Percentiles rank a stretch among this genome's conserved stretches.
These are phyloP conservation scores for Chrysanthemum lavandulifolium DNA, from an alignment of 129 eudicot genomes.

Conservation along the genomic window DNA sequence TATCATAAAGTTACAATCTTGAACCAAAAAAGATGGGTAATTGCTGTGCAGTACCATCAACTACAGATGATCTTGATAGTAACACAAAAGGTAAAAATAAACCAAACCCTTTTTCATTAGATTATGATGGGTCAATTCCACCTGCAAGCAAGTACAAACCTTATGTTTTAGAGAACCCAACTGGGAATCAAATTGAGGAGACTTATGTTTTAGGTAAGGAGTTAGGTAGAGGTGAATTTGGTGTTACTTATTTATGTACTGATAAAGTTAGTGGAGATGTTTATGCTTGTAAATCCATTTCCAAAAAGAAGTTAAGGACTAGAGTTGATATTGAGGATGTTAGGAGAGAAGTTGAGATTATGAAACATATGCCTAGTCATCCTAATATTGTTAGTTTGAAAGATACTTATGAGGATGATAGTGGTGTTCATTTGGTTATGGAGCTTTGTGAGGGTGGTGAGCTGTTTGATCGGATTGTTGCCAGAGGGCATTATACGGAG, in stretches of 20 bases:
- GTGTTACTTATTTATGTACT: conserved; percentile 79
- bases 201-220: conserved; percentile 70
- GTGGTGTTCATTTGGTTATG: conserved; percentile 89
- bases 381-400: conserved; percentile 69
- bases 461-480: conserved; percentile 88
- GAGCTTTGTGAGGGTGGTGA: conserved; percentile 97
- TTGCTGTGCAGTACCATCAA: conserved; percentile 65
- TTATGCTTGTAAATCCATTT: conserved; percentile 83
- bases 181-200: conserved; percentile 65
- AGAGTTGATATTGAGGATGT: conserved; percentile 89
- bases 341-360: conserved; percentile 86
- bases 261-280: conserved; percentile 58
- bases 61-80: conserved; percentile 45
- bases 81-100: conserved; percentile 45
- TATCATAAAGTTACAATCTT: conserved; percentile 1
- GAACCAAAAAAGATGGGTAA: conserved; percentile 51
- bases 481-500: conserved; percentile 91
- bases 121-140: conserved; percentile 36
- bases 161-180: conserved; percentile 67
- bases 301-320: conserved; percentile 85
- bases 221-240: conserved; percentile 90
- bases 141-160: conserved; percentile 43
- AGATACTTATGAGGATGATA: conserved; percentile 87
- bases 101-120: conserved; percentile 76
- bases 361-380: conserved; percentile 81